Conservation (phyloP, 257 asterid species). For the Solanum lignicaule region DNA sequence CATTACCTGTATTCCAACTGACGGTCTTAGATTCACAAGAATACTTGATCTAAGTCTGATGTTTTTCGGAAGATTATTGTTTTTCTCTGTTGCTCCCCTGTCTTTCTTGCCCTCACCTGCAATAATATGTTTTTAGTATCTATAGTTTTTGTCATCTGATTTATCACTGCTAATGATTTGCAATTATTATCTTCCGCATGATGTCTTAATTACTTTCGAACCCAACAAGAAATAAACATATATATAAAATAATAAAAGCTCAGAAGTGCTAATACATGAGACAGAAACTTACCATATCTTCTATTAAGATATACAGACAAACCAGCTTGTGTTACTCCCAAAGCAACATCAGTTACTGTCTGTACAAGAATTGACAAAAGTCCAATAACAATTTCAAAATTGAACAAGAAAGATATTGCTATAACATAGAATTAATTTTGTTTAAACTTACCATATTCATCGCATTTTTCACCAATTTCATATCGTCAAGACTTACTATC, state of each 20-base stretch:
- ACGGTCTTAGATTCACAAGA: slow-evolving; percentile 17
- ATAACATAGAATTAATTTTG: background rate
- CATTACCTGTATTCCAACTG: slow-evolving; percentile 15
- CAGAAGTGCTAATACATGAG: too few species aligned
- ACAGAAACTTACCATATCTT: slow-evolving; percentile 15
- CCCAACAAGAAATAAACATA: too few species aligned
- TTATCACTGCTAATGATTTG: too few species aligned
- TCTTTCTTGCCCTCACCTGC: slow-evolving; percentile 9
- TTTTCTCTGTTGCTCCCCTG: background rate
- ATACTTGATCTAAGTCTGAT: slow-evolving; percentile 20
- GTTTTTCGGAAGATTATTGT: slow-evolving; percentile 1
- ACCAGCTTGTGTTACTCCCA: slow-evolving; percentile 27
- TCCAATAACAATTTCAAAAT: background rate
- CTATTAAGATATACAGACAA: slow-evolving; percentile 21
- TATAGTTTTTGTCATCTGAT: too few species aligned
- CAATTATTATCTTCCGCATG: too few species aligned
- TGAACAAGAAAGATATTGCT: background rate
- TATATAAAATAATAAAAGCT: background rate
- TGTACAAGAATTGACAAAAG: background rate
- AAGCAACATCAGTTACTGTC: slow-evolving; percentile 26
- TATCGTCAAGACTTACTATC: slow-evolving; percentile 6
- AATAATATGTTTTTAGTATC: background rate
- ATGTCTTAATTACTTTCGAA: too few species aligned
- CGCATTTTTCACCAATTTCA: slow-evolving; percentile 13
- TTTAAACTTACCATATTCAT: slow-evolving; percentile 6